phyloP scores from a whole-genome alignment of 306 rosid species.

The Myrica gale region DNA sequence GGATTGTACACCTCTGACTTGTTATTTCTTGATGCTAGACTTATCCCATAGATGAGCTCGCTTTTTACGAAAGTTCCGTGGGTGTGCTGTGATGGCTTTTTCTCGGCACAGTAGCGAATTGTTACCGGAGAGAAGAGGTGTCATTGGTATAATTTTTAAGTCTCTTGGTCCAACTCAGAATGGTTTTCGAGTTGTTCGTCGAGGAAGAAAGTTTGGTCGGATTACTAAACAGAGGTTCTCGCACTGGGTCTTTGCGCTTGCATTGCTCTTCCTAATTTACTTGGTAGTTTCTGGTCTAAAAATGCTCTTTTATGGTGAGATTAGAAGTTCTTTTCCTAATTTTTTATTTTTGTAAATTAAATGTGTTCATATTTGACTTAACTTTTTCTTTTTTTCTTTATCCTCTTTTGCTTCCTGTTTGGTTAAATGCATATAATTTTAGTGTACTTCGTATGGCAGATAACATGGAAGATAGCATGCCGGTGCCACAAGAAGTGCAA shows the following conservation, averaged over 20 bases:
- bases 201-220: constrained; percentile 68
- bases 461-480: constrained; percentile 43
- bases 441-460: constrained; percentile 32
- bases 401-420: constrained; percentile 6
- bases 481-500: constrained; percentile 16
- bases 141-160: constrained; percentile 27
- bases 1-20: constrained; percentile 6
- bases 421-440: neutral
- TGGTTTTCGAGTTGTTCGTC: constrained; percentile 55
- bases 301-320: constrained; percentile 58
- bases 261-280: constrained; percentile 46
- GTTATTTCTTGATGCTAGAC: neutral
- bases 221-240: constrained; percentile 47
- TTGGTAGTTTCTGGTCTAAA: constrained; percentile 56
- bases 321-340: neutral
- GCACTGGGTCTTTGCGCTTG: constrained; percentile 45
- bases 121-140: constrained; percentile 53
- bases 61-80: constrained; percentile 34
- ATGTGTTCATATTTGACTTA: constrained; percentile 2
- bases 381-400: constrained; percentile 4
- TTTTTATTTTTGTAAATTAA: neutral
- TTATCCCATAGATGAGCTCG: constrained; percentile 37
- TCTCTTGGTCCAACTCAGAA: constrained; percentile 30
- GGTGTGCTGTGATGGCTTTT: constrained; percentile 46
- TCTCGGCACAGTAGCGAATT: constrained; percentile 44